These are phyloP conservation scores for Mortierella alpina DNA, from an alignment of 192 early-diverging fungal species.

Conservation along the genomic window DNA sequence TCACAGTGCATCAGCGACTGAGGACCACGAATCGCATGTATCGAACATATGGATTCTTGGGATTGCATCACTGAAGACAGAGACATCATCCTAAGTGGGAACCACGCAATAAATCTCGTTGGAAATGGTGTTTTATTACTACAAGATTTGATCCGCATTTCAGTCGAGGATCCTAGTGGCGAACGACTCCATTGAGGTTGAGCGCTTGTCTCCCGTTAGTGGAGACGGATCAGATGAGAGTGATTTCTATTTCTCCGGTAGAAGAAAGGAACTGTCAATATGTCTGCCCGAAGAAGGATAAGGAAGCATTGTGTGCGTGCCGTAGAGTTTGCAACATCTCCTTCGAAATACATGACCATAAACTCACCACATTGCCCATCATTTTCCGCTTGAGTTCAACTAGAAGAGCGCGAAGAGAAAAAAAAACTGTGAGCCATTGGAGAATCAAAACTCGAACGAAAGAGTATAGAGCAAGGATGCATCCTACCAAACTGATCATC, in stretches of 20 bases:
- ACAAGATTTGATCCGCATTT: background rate
- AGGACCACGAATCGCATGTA: slow-evolving; percentile 71
- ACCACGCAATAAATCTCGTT: background rate
- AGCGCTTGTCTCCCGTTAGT: background rate
- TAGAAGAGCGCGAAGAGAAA: background rate
- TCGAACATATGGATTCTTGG: slow-evolving; percentile 72
- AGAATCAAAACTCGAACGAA: background rate
- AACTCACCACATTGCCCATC: slow-evolving; percentile 6
- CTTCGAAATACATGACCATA: background rate
- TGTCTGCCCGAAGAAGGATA: no score
- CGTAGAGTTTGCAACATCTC: no score
- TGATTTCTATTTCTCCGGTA: background rate
- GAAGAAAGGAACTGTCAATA: no score
- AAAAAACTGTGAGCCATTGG: background rate
- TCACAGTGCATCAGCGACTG: slow-evolving; percentile 63
- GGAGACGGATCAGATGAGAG: background rate
- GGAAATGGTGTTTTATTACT: background rate
- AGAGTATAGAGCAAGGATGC: background rate
- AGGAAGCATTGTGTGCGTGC: no score
- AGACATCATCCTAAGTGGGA: no score
- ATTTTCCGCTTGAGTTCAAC: slow-evolving; percentile 43
- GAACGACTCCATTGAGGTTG: background rate
- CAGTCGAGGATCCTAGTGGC: no score
- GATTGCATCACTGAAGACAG: slow-evolving; percentile 11
- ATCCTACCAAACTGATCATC: slow-evolving; percentile 66